These are phyloP conservation scores for Xerocomus potaroensis DNA, from an alignment of 768 basidiomycete genomes.

Conservation along the genomic window DNA sequence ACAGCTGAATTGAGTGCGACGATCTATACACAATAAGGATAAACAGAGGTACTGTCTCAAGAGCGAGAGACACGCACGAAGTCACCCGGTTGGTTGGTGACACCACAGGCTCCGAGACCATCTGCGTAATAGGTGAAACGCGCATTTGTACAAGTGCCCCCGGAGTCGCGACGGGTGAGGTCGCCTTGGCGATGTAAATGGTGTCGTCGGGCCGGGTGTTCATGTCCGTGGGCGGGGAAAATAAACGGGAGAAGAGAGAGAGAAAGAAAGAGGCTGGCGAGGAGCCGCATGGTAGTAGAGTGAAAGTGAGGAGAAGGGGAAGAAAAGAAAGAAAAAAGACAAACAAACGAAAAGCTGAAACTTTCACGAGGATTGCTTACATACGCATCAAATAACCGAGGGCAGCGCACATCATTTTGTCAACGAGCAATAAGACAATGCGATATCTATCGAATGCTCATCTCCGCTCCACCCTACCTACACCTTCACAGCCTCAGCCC, in stretches of 20 bases:
- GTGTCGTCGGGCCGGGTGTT: slow-evolving; percentile 21
- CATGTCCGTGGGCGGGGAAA: slow-evolving; percentile 16
- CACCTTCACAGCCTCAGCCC: slow-evolving; percentile 33
- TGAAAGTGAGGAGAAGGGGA: slow-evolving; percentile 15
- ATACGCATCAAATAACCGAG: slow-evolving; percentile 1
- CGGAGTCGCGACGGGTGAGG: slow-evolving; percentile 24
- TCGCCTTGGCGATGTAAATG: slow-evolving; percentile 20
- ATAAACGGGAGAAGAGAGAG: slow-evolving; percentile 8
- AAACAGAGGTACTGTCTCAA: neutral
- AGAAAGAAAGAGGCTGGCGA: slow-evolving; percentile 19
- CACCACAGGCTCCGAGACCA: slow-evolving; percentile 44
- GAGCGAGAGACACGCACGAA: slow-evolving; percentile 26
- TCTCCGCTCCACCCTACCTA: neutral
- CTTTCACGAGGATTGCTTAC: slow-evolving; percentile 5
- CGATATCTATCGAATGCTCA: neutral
- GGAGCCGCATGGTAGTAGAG: slow-evolving; percentile 21
- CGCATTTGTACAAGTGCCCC: slow-evolving; percentile 20
- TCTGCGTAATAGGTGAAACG: slow-evolving; percentile 38
- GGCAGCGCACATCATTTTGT: neutral
- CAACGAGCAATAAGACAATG: neutral
- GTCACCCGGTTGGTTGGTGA: slow-evolving; percentile 25
- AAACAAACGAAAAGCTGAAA: neutral
- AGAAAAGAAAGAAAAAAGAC: slow-evolving; percentile 7
- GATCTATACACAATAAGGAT: slow-evolving; percentile 35
- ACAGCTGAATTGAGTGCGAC: slow-evolving; percentile 42